phyloP scores from a whole-genome alignment of 2,329 filamentous ascomycete genomes.

The Alternaria rosae region DNA sequence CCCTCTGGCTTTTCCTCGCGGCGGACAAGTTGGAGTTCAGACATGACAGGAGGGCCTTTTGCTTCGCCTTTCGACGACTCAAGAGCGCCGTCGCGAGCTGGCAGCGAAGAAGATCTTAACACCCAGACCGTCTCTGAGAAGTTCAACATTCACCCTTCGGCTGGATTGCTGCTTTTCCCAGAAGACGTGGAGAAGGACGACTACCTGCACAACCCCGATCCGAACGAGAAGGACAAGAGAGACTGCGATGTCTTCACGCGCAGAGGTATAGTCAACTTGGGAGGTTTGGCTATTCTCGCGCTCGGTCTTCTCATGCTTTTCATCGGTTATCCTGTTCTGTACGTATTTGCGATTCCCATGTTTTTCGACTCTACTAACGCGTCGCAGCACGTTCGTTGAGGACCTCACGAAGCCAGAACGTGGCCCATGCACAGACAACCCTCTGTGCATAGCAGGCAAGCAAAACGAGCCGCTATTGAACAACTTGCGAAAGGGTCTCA shows the following conservation, averaged over 20 bases:
- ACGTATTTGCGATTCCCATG: conserved; percentile 48
- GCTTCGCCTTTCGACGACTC: conserved; percentile 67
- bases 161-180: conserved; percentile 71
- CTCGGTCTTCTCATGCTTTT: conserved; percentile 70
- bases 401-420: conserved; percentile 47
- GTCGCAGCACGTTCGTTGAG: conserved; percentile 64
- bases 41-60: conserved; percentile 61
- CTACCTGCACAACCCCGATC: conserved; percentile 74
- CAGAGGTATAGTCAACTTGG: conserved; percentile 70
- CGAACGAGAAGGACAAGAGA: conserved; percentile 66
- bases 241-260: conserved; percentile 71
- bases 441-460: conserved; percentile 60
- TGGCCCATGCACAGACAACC: conserved; percentile 52
- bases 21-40: conserved; percentile 71
- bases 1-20: conserved; percentile 65
- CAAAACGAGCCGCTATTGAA: conserved; percentile 60
- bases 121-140: conserved; percentile 78
- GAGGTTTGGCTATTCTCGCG: conserved; percentile 66
- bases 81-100: conserved; percentile 64
- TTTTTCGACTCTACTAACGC: conserved; percentile 19
- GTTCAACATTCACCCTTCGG: conserved; percentile 74
- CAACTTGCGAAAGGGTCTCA: conserved; percentile 67
- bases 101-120: conserved; percentile 72
- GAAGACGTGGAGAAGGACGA: conserved; percentile 79
- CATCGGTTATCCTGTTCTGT: conserved; percentile 75